Base-by-base conservation (phyloP, 176 grass and related monocot genomes). In the Themeda triandra region DNA sequence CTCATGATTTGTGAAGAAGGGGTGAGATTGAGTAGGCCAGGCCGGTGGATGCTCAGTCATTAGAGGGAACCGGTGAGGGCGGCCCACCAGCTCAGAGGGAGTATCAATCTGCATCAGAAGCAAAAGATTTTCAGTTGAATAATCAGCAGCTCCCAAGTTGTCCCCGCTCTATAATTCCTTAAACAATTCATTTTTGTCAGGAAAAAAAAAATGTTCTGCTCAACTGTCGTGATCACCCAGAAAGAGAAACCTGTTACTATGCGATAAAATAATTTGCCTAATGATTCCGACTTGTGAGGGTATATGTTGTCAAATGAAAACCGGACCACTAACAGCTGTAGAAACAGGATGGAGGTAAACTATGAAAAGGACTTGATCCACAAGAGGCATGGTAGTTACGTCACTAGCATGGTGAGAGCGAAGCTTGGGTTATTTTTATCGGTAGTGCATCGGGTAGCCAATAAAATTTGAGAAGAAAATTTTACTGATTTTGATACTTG, bases 1-100 rank as follows among this genome's bases (percentile, higher is more conserved):
- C 95, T 98, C 88, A 76, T 89, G 86, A 64, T 75, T 88, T 59
- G 75, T 42, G 79, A 93, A 95, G 77, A 86, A 75, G 21, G 82
- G 88, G 39, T 86, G 89, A 41, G 72, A 75, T 84, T 85, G 84
- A 36, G 77, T 77, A 86, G 85, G 84, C 91, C 92, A 91, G 54
- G 75, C 81, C 81, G 82, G 77, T 69, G 86, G 88, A 84, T 89
- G 86, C 81, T 84, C 84, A 27, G 81, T 76, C 71, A 51, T n/a
- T 35, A 79, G 32, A 42, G 86, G 78, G 31, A 74, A 89, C 14
- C 69, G 62, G 49, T 84, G 84, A 64, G 46, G 80, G 27, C 0
- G 80, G 69, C 67, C 75, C 13, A 15, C 72, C 37, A 86, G 73
- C 75, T 93, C 84, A 69, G 85, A 78, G 66, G 91, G 74, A 10